These are phyloP conservation scores for Tetraselmis chui DNA, from an alignment of 139 green algal genomes.

Conservation along the genomic window DNA sequence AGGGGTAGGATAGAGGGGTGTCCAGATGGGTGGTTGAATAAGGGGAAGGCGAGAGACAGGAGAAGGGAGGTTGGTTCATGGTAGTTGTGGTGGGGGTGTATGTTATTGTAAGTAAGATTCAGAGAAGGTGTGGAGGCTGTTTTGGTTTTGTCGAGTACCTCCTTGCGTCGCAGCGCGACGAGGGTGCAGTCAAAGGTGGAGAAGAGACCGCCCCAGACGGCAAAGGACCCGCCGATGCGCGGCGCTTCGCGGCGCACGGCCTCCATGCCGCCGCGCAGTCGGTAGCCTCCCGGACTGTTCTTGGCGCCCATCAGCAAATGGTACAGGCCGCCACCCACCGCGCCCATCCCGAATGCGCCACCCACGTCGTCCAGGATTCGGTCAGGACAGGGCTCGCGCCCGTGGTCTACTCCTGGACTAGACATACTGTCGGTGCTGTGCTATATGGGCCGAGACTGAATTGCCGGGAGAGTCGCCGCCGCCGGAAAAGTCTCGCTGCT, in stretches of 20 bases:
- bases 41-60: too few relatives aligned
- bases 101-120: too few relatives aligned
- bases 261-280: slow-evolving; percentile 76
- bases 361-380: slow-evolving; percentile 97
- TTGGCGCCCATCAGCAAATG: slow-evolving; percentile 88
- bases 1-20: too few relatives aligned
- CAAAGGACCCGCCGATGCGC: slow-evolving; percentile 93
- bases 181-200: slow-evolving; percentile 95
- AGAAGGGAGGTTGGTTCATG: too few relatives aligned
- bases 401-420: slow-evolving; percentile 57
- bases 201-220: slow-evolving; percentile 96
- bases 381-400: slow-evolving; percentile 86
- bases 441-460: too few relatives aligned
- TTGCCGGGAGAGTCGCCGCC: too few relatives aligned
- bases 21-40: too few relatives aligned
- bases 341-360: slow-evolving; percentile 98
- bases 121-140: too few relatives aligned
- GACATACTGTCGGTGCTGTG: too few relatives aligned
- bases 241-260: slow-evolving; percentile 80
- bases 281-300: slow-evolving; percentile 76
- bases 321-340: slow-evolving; percentile 88
- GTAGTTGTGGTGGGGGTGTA: too few relatives aligned
- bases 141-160: too few relatives aligned
- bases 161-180: slow-evolving; percentile 83
- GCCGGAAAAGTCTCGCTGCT: too few relatives aligned